These are phyloP conservation scores for Hyphopichia pseudoburtonii DNA, from an alignment of 1,139 yeast species.

Conservation along the genomic window DNA sequence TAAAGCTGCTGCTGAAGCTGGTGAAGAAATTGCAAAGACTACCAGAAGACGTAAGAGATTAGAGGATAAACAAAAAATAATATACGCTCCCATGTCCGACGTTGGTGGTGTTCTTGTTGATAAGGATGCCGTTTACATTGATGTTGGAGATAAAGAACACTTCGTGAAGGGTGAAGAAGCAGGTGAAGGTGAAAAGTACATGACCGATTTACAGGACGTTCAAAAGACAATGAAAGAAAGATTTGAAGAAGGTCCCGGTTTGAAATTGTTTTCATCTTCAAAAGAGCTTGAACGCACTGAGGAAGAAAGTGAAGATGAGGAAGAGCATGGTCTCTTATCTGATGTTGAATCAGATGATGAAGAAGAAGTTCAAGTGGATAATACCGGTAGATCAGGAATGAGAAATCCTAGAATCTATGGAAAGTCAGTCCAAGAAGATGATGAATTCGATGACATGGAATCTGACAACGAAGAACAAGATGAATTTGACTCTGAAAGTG, in stretches of 20 bases:
- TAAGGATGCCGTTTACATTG: constrained; percentile 94
- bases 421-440: constrained; percentile 50
- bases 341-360: constrained; percentile 28
- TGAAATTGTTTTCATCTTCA: constrained; percentile 67
- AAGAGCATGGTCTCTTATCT: constrained; percentile 33
- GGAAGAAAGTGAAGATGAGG: constrained; percentile 35
- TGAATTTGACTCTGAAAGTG: constrained; percentile 33
- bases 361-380: constrained; percentile 17
- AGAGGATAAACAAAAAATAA: constrained; percentile 90
- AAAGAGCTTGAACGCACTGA: constrained; percentile 46
- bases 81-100: constrained; percentile 99
- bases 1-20: constrained; percentile 61
- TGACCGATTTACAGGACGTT: constrained; percentile 75
- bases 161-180: constrained; percentile 69
- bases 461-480: constrained; percentile 37
- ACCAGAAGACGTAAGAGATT: constrained; percentile 80
- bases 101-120: constrained; percentile 97
- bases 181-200: constrained; percentile 82
- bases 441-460: constrained; percentile 42
- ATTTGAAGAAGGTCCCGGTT: constrained; percentile 63
- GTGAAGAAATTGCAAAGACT: constrained; percentile 54
- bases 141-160: constrained; percentile 64
- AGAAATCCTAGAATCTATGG: constrained; percentile 64
- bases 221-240: constrained; percentile 63
- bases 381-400: constrained; percentile 58